phyloP scores from a whole-genome alignment of 2,329 filamentous ascomycete genomes.

The Cladosporium phlei region DNA sequence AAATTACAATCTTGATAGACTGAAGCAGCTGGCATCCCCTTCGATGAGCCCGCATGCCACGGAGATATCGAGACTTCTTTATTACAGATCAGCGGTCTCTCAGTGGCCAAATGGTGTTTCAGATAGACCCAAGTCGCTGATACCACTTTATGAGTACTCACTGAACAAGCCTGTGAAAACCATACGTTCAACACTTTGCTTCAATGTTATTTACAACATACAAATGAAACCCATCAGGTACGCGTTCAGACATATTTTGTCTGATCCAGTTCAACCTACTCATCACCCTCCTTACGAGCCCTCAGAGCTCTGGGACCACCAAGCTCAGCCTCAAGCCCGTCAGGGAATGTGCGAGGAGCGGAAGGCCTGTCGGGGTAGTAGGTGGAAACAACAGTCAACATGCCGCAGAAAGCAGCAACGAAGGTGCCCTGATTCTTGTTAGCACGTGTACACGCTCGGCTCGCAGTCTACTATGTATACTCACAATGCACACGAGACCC shows the following conservation, averaged over 20 bases:
- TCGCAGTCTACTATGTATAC: not conserved
- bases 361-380: conserved; percentile 45
- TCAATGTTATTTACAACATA: conserved; percentile 13
- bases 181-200: conserved; percentile 5
- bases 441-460: not conserved
- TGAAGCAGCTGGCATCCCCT: too few relatives aligned
- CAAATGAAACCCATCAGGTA: conserved; percentile 10
- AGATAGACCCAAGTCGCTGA: too few relatives aligned
- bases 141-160: too few relatives aligned
- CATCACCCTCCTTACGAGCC: conserved; percentile 22
- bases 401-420: conserved; percentile 32
- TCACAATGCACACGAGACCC: conserved; percentile 54
- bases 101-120: too few relatives aligned
- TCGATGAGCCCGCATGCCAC: too few relatives aligned
- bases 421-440: conserved; percentile 35
- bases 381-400: conserved; percentile 35
- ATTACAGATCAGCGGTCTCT: too few relatives aligned
- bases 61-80: too few relatives aligned
- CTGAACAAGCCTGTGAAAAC: too few relatives aligned
- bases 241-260: not conserved
- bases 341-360: conserved; percentile 43
- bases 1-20: too few relatives aligned
- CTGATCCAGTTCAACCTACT: conserved; percentile 7
- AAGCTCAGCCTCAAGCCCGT: conserved; percentile 45
- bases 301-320: conserved; percentile 41